These are phyloP conservation scores for Austroboletus rostrupii DNA, from an alignment of 1,284 basidiomycete species.

Conservation along the genomic window DNA sequence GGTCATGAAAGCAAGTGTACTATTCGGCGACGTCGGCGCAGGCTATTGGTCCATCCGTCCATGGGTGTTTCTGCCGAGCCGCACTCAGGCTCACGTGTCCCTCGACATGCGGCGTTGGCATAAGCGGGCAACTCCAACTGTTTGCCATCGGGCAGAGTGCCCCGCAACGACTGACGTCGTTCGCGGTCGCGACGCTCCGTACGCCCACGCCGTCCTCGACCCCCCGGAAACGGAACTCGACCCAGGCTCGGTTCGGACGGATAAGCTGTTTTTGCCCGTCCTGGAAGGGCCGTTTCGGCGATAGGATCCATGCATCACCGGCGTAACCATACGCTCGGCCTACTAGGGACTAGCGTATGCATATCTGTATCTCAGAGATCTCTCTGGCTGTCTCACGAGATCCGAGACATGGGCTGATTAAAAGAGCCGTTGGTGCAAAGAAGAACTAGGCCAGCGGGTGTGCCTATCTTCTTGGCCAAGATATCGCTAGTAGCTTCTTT, in stretches of 20 bases:
- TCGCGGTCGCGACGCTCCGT: neutral
- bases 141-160: neutral
- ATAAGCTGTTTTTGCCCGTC: neutral
- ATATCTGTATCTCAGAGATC: slow-evolving; percentile 1
- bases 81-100: neutral
- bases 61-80: too few species aligned
- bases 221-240: neutral
- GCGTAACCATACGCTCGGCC: neutral
- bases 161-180: neutral
- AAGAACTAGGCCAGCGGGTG: neutral
- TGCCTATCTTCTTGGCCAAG: slow-evolving; percentile 1
- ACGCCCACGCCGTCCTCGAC: neutral
- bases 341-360: neutral
- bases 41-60: too few species aligned
- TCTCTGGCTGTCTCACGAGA: neutral
- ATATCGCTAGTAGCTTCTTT: slow-evolving; percentile 3
- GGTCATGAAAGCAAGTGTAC: neutral
- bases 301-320: neutral
- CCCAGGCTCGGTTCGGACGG: neutral
- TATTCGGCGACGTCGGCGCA: too few species aligned
- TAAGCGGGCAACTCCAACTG: neutral
- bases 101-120: neutral
- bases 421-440: neutral
- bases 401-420: neutral
- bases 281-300: neutral